These are phyloP conservation scores for Oldenlandia corymbosa DNA, from an alignment of 257 asterid species.

Conservation along the genomic window DNA sequence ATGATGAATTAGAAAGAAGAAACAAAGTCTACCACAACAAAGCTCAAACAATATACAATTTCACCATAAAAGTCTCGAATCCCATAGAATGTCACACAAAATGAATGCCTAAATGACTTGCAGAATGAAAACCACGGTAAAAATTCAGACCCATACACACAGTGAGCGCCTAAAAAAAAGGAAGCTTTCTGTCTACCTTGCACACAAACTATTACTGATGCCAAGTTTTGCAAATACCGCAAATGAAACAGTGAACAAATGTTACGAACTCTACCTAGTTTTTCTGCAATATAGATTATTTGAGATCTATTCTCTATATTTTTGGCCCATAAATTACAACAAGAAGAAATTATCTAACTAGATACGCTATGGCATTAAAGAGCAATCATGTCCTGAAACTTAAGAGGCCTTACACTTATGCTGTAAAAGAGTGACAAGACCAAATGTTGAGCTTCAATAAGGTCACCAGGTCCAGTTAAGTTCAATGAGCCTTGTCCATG, in stretches of 20 bases:
- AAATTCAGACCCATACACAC: background rate
- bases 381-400: conserved; percentile 6
- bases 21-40: background rate
- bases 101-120: background rate
- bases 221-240: background rate
- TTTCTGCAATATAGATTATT: background rate
- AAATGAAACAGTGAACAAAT: background rate
- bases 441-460: conserved; percentile 87
- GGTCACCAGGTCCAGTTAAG: conserved; percentile 82
- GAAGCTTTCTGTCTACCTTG: background rate
- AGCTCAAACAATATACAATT: background rate
- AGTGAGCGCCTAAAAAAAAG: background rate
- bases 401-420: conserved; percentile 58
- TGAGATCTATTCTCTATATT: background rate
- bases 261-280: background rate
- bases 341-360: no score
- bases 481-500: conserved; percentile 94
- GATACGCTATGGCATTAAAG: conserved; percentile 14
- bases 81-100: no score
- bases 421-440: conserved; percentile 81
- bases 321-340: background rate
- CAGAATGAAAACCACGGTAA: background rate
- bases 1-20: background rate
- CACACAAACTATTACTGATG: no score
- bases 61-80: background rate